These are phyloP conservation scores for Zygotorulaspora danielsina DNA, from an alignment of 805 yeast genomes.

Conservation along the genomic window DNA sequence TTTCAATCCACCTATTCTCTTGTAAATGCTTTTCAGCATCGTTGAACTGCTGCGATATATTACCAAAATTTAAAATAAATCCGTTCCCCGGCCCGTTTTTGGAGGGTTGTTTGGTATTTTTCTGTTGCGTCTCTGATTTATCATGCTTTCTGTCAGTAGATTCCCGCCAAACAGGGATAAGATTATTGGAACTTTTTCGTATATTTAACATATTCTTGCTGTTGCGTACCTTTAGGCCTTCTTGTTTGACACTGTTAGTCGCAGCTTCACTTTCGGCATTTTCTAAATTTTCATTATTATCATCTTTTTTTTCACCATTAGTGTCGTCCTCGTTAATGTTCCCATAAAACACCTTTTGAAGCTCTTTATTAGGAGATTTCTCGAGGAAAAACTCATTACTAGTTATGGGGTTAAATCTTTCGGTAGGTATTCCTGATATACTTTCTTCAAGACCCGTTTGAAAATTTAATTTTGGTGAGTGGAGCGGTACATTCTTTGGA, in stretches of 20 bases:
- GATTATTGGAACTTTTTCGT: conserved; percentile 2
- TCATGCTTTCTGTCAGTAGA: background rate
- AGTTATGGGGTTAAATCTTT: conserved; percentile 16
- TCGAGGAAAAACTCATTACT: conserved; percentile 14
- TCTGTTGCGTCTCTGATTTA: background rate
- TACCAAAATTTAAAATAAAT: conserved; percentile 15
- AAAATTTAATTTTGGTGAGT: conserved; percentile 9
- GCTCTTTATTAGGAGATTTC: conserved; percentile 1
- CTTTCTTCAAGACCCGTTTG: conserved; percentile 15
- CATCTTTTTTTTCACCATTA: background rate
- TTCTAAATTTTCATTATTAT: background rate
- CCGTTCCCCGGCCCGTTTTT: conserved; percentile 5
- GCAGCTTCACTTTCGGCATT: background rate
- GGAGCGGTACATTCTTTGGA: conserved; percentile 3
- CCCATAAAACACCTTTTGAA: conserved; percentile 3
- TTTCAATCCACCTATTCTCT: conserved; percentile 21
- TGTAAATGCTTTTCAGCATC: conserved; percentile 21
- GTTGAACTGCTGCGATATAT: conserved; percentile 14
- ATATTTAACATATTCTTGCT: conserved; percentile 1
- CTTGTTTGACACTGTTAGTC: too few species aligned
- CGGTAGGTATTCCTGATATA: conserved; percentile 10
- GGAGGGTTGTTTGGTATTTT: background rate
- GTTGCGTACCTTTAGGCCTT: background rate
- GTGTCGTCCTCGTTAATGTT: conserved; percentile 3
- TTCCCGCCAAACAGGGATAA: background rate